Conservation (phyloP, 1,139 yeast species). For the Blastobotrys buckinghamii region DNA sequence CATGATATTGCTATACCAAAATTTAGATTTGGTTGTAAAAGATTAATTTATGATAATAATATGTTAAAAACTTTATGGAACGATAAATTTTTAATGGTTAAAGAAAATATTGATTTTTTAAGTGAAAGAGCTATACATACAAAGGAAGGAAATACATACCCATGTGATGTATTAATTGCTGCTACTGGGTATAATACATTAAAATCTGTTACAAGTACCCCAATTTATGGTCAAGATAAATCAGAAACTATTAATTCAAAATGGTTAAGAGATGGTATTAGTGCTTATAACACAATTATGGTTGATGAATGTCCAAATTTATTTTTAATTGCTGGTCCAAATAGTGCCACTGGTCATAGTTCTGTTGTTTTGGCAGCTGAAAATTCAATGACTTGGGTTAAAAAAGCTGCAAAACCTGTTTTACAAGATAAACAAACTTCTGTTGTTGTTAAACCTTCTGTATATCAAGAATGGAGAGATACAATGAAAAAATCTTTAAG, state of each 20-base stretch:
- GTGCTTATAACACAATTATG: slow-evolving; percentile 17
- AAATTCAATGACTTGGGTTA: slow-evolving; percentile 13
- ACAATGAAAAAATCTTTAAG: slow-evolving; percentile 9
- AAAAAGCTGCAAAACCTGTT: slow-evolving; percentile 12
- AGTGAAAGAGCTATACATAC: slow-evolving; percentile 21
- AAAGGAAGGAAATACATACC: slow-evolving; percentile 20
- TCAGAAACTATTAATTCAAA: slow-evolving; percentile 10
- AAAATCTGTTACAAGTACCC: slow-evolving; percentile 8
- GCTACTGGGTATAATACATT: slow-evolving; percentile 26
- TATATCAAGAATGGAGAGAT: slow-evolving; percentile 15
- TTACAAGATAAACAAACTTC: slow-evolving; percentile 9
- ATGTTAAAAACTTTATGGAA: slow-evolving; percentile 24
- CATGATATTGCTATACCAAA: slow-evolving; percentile 25
- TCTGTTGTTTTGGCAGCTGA: slow-evolving; percentile 18
- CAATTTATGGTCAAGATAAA: slow-evolving; percentile 12
- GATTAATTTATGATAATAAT: slow-evolving; percentile 26
- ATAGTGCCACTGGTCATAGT: slow-evolving; percentile 17
- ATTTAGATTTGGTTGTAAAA: slow-evolving; percentile 26
- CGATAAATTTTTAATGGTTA: slow-evolving; percentile 21
- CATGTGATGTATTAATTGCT: slow-evolving; percentile 27
- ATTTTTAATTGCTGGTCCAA: slow-evolving; percentile 16
- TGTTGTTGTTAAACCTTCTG: slow-evolving; percentile 13
- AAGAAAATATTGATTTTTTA: slow-evolving; percentile 23
- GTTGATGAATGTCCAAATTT: slow-evolving; percentile 16
- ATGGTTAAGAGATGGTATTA: slow-evolving; percentile 15